phyloP scores from a whole-genome alignment of 768 basidiomycete genomes.

The Suillus bovinus region DNA sequence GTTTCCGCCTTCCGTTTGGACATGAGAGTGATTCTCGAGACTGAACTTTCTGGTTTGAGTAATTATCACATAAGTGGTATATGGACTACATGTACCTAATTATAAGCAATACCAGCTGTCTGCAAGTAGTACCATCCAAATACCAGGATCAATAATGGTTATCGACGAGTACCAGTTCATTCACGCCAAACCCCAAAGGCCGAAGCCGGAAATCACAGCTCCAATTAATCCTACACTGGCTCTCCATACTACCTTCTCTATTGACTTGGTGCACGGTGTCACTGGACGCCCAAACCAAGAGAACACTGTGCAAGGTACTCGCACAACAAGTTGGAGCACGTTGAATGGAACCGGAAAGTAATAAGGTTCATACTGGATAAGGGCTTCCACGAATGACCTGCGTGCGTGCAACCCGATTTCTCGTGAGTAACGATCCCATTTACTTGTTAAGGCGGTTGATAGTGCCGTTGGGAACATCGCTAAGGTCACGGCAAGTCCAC shows the following conservation, averaged over 20 bases:
- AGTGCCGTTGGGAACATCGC: constrained; percentile 22
- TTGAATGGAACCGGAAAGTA: constrained; percentile 56
- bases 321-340: constrained; percentile 30
- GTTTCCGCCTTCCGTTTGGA: constrained; percentile 12
- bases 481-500: constrained; percentile 33
- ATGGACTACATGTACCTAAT: neutral
- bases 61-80: neutral
- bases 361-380: constrained; percentile 38
- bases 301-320: constrained; percentile 6
- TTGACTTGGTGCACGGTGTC: constrained; percentile 7
- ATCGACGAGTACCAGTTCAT: neutral
- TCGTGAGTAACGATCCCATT: constrained; percentile 53
- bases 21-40: constrained; percentile 10
- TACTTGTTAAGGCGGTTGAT: constrained; percentile 8
- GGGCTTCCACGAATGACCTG: constrained; percentile 37
- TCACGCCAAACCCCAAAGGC: constrained; percentile 27
- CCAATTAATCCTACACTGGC: constrained; percentile 40
- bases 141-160: neutral
- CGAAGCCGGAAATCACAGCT: constrained; percentile 27
- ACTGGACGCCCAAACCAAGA: constrained; percentile 21
- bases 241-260: constrained; percentile 44
- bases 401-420: constrained; percentile 47
- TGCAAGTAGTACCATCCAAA: neutral
- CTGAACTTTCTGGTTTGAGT: neutral
- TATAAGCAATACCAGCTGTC: neutral